These are phyloP conservation scores for Ustilaginoidea virens DNA, from an alignment of 2,329 filamentous ascomycete species.

Conservation along the genomic window DNA sequence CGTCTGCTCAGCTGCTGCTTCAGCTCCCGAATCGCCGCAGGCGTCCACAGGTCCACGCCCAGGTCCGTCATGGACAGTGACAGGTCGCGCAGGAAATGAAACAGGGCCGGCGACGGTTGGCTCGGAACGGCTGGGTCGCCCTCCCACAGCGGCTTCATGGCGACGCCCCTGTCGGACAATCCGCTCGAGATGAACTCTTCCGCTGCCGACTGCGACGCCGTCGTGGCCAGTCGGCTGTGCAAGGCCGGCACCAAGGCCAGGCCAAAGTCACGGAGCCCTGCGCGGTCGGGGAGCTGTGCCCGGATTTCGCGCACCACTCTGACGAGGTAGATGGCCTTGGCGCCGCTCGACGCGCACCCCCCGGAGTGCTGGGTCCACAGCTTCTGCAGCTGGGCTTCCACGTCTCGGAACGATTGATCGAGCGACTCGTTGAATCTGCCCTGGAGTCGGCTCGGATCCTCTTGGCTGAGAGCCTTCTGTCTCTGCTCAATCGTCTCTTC, in stretches of 20 bases:
- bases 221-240: slow-evolving; percentile 42
- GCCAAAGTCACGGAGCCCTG: slow-evolving; percentile 38
- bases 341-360: slow-evolving; percentile 31
- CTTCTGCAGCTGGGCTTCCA: slow-evolving; percentile 38
- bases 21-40: slow-evolving; percentile 44
- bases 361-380: slow-evolving; percentile 33
- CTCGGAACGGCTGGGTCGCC: slow-evolving; percentile 58
- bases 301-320: slow-evolving; percentile 63
- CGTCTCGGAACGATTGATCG: slow-evolving; percentile 36
- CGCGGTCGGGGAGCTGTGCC: slow-evolving; percentile 41
- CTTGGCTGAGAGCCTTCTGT: slow-evolving; percentile 51
- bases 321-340: slow-evolving; percentile 50
- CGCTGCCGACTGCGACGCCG: slow-evolving; percentile 34
- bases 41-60: slow-evolving; percentile 72
- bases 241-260: slow-evolving; percentile 45
- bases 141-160: slow-evolving; percentile 63
- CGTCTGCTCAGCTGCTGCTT: slow-evolving; percentile 40
- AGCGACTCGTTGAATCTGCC: slow-evolving; percentile 42
- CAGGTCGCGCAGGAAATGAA: slow-evolving; percentile 54
- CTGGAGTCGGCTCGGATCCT: slow-evolving; percentile 52
- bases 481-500: slow-evolving; percentile 53
- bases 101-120: slow-evolving; percentile 61
- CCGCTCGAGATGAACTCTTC: slow-evolving; percentile 27
- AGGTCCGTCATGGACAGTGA: slow-evolving; percentile 50
- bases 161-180: slow-evolving; percentile 31